phyloP scores from a whole-genome alignment of 2,329 filamentous ascomycete species.

The Botrytis squamosa region DNA sequence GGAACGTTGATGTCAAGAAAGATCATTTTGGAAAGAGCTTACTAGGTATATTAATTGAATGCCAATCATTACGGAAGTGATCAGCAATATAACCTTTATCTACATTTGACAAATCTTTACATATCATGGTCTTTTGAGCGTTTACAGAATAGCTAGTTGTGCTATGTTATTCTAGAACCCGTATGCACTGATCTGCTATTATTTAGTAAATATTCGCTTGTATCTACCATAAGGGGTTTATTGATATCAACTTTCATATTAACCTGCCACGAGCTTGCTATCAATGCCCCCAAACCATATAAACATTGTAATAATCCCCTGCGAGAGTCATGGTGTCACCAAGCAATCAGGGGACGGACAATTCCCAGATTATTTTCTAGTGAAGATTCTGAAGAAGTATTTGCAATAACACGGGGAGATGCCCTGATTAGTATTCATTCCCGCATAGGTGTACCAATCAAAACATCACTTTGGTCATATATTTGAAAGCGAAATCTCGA shows the following conservation, averaged over 20 bases:
- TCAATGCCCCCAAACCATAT: not conserved
- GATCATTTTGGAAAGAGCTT: not conserved
- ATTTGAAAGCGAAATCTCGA: not conserved
- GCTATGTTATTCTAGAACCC: not conserved
- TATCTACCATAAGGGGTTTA: not conserved
- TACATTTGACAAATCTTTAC: not conserved
- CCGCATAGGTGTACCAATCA: not conserved
- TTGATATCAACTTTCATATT: not conserved
- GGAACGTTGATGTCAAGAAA: not conserved
- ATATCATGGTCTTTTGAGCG: not conserved
- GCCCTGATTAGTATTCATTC: not conserved
- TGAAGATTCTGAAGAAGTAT: not conserved
- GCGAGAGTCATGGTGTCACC: not conserved
- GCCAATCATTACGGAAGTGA: not conserved
- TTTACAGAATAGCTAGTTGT: not conserved
- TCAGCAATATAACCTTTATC: not conserved
- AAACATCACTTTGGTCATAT: not conserved
- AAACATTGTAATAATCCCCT: not conserved
- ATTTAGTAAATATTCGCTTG: not conserved
- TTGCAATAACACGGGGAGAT: not conserved
- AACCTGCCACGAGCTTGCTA: not conserved
- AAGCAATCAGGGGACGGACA: not conserved
- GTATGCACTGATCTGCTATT: not conserved
- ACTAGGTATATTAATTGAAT: not conserved
- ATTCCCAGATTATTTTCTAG: not conserved